Conservation (phyloP, 73 alveolate species). For the Blepharisma stoltei region DNA sequence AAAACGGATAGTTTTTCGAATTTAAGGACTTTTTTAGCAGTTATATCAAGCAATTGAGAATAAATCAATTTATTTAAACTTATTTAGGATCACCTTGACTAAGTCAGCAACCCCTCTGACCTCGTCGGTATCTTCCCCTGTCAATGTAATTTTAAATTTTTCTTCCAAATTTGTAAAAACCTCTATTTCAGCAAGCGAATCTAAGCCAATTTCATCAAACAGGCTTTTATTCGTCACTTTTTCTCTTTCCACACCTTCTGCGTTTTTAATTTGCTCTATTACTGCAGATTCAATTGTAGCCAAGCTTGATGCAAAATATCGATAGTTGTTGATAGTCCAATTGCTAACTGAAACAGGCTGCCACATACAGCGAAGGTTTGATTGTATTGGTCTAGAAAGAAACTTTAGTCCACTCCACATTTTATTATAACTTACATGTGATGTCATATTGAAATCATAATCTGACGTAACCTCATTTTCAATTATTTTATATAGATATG, state of each 20-base stretch:
- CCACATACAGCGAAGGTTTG: too few species aligned
- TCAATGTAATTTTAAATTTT: not conserved
- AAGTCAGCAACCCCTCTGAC: not conserved
- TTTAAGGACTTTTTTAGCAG: too few species aligned
- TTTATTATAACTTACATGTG: too few species aligned
- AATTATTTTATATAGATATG: too few species aligned
- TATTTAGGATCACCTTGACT: not conserved
- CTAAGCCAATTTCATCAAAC: constrained; percentile 20
- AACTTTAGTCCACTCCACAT: too few species aligned
- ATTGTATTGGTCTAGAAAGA: too few species aligned
- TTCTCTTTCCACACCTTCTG: not conserved
- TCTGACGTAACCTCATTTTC: too few species aligned
- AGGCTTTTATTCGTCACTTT: not conserved
- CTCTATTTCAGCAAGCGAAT: constrained; percentile 1
- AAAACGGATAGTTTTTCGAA: too few species aligned
- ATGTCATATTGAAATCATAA: too few species aligned
- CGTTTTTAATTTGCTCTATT: not conserved
- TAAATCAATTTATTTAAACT: not conserved
- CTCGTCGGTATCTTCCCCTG: not conserved
- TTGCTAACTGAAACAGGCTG: too few species aligned
- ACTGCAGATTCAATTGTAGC: not conserved
- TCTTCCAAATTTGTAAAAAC: not conserved
- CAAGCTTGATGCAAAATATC: not conserved
- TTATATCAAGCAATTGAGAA: too few species aligned
- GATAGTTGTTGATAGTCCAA: too few species aligned